A percentile compares a stretch with the other conserved stretches of the same genome.
phyloP scores from a whole-genome alignment of 2,329 filamentous ascomycete species.

The Zymoseptoria brevis region DNA sequence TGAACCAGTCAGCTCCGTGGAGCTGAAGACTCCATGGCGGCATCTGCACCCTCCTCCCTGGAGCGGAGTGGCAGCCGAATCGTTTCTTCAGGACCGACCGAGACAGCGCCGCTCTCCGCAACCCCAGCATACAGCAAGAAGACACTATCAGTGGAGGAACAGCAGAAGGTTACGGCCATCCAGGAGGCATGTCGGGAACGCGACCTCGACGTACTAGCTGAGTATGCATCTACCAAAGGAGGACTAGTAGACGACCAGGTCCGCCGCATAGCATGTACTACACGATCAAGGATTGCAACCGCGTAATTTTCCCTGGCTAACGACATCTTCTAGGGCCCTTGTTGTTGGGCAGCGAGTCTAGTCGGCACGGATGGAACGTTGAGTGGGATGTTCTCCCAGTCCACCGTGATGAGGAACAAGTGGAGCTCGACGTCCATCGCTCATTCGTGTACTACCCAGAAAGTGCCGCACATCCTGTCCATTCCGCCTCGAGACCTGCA shows the following conservation, averaged over 20 bases:
- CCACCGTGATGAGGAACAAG: constrained; percentile 87
- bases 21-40: not conserved
- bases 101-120: not conserved
- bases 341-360: constrained; percentile 36
- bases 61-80: not conserved
- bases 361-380: constrained; percentile 12
- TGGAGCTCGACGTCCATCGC: constrained; percentile 82
- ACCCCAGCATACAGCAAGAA: not conserved
- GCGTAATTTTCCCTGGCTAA: not conserved
- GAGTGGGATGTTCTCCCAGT: constrained; percentile 57
- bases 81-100: not conserved
- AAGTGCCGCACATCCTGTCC: constrained; percentile 44
- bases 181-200: constrained; percentile 34
- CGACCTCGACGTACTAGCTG: constrained; percentile 34
- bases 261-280: constrained; percentile 69
- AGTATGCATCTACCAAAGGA: constrained; percentile 36
- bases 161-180: constrained; percentile 25
- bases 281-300: not conserved
- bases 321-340: constrained; percentile 51
- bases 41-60: not conserved
- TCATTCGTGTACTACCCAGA: constrained; percentile 96
- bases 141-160: constrained; percentile 5
- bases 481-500: not conserved
- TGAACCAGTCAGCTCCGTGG: not conserved
- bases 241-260: constrained; percentile 47